Percentiles rank a stretch among this genome's conserved stretches.
Conservation (phyloP, 257 asterid species). For the Nicotiana noctiflora region DNA sequence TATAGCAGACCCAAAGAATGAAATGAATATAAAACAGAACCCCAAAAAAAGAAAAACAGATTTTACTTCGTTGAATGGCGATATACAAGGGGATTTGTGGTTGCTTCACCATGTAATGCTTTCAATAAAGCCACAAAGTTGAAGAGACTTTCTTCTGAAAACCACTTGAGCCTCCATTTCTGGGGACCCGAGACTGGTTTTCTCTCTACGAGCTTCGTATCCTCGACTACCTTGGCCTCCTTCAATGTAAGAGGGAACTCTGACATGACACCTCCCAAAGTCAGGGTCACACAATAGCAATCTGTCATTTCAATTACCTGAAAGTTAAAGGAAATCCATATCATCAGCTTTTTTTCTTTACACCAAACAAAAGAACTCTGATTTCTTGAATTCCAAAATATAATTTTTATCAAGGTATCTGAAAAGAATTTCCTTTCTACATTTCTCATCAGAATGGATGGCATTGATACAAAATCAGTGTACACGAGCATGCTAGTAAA, state of each 20-base stretch:
- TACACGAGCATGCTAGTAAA: not conserved
- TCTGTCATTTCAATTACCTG: conserved; percentile 39
- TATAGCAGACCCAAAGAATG: conserved; percentile 28
- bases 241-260: conserved; percentile 9
- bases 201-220: not conserved
- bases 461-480: not conserved
- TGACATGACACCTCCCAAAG: conserved; percentile 15
- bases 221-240: conserved; percentile 10
- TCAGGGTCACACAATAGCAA: conserved; percentile 21
- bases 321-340: not conserved
- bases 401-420: not conserved
- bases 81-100: conserved; percentile 14
- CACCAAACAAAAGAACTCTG: not conserved
- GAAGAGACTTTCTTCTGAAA: conserved; percentile 25
- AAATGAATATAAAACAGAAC: conserved; percentile 20
- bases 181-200: conserved; percentile 11
- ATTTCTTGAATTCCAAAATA: not conserved
- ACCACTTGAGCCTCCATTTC: conserved; percentile 45
- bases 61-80: not conserved
- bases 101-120: conserved; percentile 24
- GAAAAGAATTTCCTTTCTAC: not conserved
- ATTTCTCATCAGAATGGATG: not conserved
- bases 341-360: not conserved
- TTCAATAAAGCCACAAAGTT: conserved; percentile 34
- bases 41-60: not conserved